Percentiles rank a stretch among this genome's conserved stretches.
Conservation (phyloP, 495 filamentous ascomycete genomes). For the Aspergillus heteromorphus region DNA sequence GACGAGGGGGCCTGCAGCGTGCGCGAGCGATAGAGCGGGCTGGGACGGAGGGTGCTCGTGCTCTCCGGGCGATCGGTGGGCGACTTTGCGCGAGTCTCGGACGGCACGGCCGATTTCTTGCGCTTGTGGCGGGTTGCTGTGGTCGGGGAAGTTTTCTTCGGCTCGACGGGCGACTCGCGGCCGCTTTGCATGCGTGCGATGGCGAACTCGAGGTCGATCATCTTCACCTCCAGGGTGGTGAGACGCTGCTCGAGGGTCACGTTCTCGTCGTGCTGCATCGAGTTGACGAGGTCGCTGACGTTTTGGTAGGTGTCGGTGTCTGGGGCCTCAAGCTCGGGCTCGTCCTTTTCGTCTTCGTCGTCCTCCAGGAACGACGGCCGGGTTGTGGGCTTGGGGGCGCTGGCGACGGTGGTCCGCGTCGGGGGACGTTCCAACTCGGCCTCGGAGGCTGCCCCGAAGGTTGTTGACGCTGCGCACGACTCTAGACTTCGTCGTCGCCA, state of each 20-base stretch:
- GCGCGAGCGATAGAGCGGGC: slow-evolving; percentile 22
- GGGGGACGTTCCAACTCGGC: slow-evolving; percentile 24
- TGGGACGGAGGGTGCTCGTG: slow-evolving; percentile 37
- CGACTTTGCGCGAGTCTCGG: slow-evolving; percentile 5
- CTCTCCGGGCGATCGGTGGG: slow-evolving; percentile 30
- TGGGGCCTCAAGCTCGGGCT: no score
- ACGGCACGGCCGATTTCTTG: slow-evolving; percentile 19
- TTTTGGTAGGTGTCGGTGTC: no score
- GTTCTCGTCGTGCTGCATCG: slow-evolving; percentile 43
- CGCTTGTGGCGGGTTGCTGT: slow-evolving; percentile 15
- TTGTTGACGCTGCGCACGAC: slow-evolving; percentile 16
- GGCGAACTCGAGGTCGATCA: slow-evolving; percentile 52
- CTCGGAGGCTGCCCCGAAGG: slow-evolving; percentile 16
- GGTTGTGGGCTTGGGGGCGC: slow-evolving; percentile 19
- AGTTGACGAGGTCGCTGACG: slow-evolving; percentile 35
- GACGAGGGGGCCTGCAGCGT: slow-evolving; percentile 30
- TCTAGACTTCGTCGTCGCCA: slow-evolving; percentile 26
- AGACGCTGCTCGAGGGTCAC: slow-evolving; percentile 47
- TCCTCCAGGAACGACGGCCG: slow-evolving; percentile 19
- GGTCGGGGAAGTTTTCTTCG: slow-evolving; percentile 14
- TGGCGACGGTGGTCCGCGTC: slow-evolving; percentile 30
- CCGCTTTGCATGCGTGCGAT: slow-evolving; percentile 47
- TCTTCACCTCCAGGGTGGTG: slow-evolving; percentile 49
- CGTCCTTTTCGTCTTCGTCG: slow-evolving; percentile 13
- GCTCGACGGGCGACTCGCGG: slow-evolving; percentile 18